Percentiles rank a stretch among this genome's conserved stretches.
Evolutionary conservation across 2,329 filamentous ascomycete species (phyloP).

Genomic region (Ceratocystis alfenasii): DNA sequence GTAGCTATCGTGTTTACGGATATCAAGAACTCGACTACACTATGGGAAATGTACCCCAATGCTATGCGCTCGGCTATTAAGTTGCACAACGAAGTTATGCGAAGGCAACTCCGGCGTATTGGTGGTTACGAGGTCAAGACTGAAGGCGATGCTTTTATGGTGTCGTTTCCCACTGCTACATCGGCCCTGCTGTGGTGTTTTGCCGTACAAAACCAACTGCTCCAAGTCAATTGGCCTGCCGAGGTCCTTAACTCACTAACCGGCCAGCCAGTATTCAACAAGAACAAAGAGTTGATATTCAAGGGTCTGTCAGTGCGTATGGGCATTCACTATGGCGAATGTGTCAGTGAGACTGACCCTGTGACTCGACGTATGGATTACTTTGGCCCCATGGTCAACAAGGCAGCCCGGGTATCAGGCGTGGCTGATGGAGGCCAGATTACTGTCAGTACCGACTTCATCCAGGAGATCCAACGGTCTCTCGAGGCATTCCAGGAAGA

Average conservation of each 20-base stretch:
- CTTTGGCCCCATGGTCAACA: constrained; percentile 98
- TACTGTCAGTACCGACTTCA: constrained; percentile 92
- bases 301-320: constrained; percentile 89
- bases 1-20: constrained; percentile 94
- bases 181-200: constrained; percentile 94
- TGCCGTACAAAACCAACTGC: constrained; percentile 74
- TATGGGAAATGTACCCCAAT: constrained; percentile 91
- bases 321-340: constrained; percentile 92
- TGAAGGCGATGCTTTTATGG: constrained; percentile 99
- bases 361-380: constrained; percentile 98
- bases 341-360: constrained; percentile 88
- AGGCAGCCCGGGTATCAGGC: constrained; percentile 82
- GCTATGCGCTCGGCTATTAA: constrained; percentile 97
- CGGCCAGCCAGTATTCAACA: constrained; percentile 70
- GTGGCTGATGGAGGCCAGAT: constrained; percentile 96
- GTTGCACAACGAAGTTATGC: constrained; percentile 94
- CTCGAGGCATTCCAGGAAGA: constrained; percentile 63
- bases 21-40: constrained; percentile 92
- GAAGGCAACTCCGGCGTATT: constrained; percentile 80
- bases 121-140: constrained; percentile 99
- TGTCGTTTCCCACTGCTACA: constrained; percentile 92
- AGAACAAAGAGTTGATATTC: constrained; percentile 82
- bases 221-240: constrained; percentile 84
- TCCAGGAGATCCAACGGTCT: constrained; percentile 85
- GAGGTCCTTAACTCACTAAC: constrained; percentile 81